phyloP scores from a whole-genome alignment of 257 asterid genomes.

The Gentiana macrophylla region DNA sequence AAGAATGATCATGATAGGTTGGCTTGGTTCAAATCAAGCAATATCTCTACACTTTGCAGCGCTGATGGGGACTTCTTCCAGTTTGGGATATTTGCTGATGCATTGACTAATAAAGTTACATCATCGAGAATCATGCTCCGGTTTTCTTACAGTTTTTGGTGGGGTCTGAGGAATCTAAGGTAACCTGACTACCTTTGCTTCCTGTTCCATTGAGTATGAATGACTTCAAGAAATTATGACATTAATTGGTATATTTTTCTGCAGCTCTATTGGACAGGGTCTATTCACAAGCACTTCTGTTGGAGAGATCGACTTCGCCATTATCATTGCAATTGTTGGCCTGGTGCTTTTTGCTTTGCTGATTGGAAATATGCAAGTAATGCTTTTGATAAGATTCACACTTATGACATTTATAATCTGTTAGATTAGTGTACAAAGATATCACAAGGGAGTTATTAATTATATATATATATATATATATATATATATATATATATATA shows the following conservation, averaged over 20 bases:
- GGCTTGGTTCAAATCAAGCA: slow-evolving; percentile 44
- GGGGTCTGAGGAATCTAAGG: slow-evolving; percentile 65
- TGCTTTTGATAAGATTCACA: slow-evolving; percentile 6
- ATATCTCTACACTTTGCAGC: slow-evolving; percentile 35
- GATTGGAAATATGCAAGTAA: slow-evolving; percentile 74
- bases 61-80: slow-evolving; percentile 23
- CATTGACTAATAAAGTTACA: slow-evolving; percentile 25
- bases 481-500: no score
- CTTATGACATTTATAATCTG: no score
- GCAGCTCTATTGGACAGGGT: slow-evolving; percentile 70
- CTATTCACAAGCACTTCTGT: slow-evolving; percentile 42
- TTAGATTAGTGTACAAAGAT: no score
- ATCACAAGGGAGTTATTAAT: no score
- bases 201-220: no score
- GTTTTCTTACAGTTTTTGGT: slow-evolving; percentile 60
- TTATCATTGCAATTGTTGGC: slow-evolving; percentile 52
- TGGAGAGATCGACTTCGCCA: slow-evolving; percentile 54
- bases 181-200: not conserved
- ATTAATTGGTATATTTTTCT: not conserved
- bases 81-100: slow-evolving; percentile 51
- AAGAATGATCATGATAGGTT: slow-evolving; percentile 15
- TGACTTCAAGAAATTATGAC: not conserved
- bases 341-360: slow-evolving; percentile 58
- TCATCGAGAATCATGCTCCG: slow-evolving; percentile 25
- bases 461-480: no score